These are phyloP conservation scores for Beauveria sp. DNA, from an alignment of 2,329 filamentous ascomycete species.

Conservation along the genomic window DNA sequence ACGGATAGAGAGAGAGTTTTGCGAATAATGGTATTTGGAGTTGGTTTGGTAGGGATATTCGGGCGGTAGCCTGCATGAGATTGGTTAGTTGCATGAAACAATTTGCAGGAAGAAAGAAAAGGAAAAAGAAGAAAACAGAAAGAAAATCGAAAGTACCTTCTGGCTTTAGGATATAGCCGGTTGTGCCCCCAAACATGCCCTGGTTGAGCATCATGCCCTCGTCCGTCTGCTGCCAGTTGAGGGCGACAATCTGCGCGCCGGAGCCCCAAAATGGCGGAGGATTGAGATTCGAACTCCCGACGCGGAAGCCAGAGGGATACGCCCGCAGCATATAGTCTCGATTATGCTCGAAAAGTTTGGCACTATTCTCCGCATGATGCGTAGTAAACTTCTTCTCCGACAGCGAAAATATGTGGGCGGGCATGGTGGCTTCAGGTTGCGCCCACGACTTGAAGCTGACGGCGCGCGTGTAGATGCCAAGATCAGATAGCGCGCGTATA, in stretches of 20 bases:
- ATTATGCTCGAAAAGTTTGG: slow-evolving; percentile 71
- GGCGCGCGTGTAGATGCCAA: slow-evolving; percentile 78
- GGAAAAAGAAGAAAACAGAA: background rate
- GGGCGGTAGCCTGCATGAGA: slow-evolving; percentile 25
- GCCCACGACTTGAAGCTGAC: slow-evolving; percentile 74
- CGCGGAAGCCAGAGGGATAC: slow-evolving; percentile 75
- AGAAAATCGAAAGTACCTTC: slow-evolving; percentile 37
- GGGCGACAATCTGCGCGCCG: slow-evolving; percentile 81
- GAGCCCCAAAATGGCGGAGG: slow-evolving; percentile 80
- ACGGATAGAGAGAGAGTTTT: slow-evolving; percentile 63
- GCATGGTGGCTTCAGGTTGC: slow-evolving; percentile 61
- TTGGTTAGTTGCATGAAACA: background rate
- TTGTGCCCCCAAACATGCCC: slow-evolving; percentile 77
- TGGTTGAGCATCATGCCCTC: slow-evolving; percentile 95
- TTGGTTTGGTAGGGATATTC: slow-evolving; percentile 15
- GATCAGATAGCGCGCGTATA: slow-evolving; percentile 61
- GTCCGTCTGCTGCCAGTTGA: slow-evolving; percentile 91
- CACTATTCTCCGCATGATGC: slow-evolving; percentile 41
- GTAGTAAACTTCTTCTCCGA: slow-evolving; percentile 58
- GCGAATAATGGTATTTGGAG: slow-evolving; percentile 19
- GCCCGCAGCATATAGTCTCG: slow-evolving; percentile 75
- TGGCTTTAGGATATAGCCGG: slow-evolving; percentile 84
- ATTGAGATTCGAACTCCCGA: slow-evolving; percentile 80
- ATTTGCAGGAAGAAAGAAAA: background rate
- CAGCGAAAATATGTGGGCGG: slow-evolving; percentile 61